These are phyloP conservation scores for Cladophialophora carrionii DNA, from an alignment of 2,329 filamentous ascomycete genomes.

Conservation along the genomic window DNA sequence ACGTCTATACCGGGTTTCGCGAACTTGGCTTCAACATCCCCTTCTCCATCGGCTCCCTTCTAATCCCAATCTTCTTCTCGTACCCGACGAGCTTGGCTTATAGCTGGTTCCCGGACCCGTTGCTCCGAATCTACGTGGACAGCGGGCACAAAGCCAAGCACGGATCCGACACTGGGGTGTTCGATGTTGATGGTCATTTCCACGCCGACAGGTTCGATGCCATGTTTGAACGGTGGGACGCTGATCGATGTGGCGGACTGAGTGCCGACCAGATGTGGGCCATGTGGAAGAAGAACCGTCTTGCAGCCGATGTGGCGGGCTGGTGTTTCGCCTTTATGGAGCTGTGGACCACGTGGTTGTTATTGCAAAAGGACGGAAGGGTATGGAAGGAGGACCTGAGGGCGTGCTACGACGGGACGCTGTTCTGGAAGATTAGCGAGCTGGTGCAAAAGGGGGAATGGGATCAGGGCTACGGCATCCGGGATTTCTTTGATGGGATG, in stretches of 20 bases:
- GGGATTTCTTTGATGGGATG: slow-evolving; percentile 30
- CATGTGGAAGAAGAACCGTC: slow-evolving; percentile 49
- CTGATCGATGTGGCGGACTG: slow-evolving; percentile 46
- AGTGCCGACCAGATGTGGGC: slow-evolving; percentile 46
- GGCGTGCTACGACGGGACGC: slow-evolving; percentile 39
- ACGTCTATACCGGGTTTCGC: slow-evolving; percentile 56
- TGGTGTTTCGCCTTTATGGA: slow-evolving; percentile 43
- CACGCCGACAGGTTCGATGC: slow-evolving; percentile 54
- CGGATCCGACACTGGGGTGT: slow-evolving; percentile 50
- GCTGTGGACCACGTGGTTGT: slow-evolving; percentile 41
- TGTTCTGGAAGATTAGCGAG: slow-evolving; percentile 36
- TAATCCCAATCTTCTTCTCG: slow-evolving; percentile 51
- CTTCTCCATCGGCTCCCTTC: slow-evolving; percentile 47
- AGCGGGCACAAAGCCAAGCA: slow-evolving; percentile 52
- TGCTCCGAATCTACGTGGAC: slow-evolving; percentile 48
- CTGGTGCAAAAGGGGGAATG: slow-evolving; percentile 14
- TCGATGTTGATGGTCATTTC: slow-evolving; percentile 53
- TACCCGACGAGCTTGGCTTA: slow-evolving; percentile 50
- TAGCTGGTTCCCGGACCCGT: slow-evolving; percentile 49
- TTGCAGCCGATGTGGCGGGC: slow-evolving; percentile 51
- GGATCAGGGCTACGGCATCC: slow-evolving; percentile 31
- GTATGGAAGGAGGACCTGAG: slow-evolving; percentile 42
- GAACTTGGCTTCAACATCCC: slow-evolving; percentile 47
- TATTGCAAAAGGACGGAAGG: slow-evolving; percentile 40
- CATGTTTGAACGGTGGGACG: slow-evolving; percentile 53